Percentiles rank a stretch among this genome's conserved stretches.
Evolutionary conservation across 78 protist species (phyloP).

Genomic region (Dictyostelium capitatum): DNA sequence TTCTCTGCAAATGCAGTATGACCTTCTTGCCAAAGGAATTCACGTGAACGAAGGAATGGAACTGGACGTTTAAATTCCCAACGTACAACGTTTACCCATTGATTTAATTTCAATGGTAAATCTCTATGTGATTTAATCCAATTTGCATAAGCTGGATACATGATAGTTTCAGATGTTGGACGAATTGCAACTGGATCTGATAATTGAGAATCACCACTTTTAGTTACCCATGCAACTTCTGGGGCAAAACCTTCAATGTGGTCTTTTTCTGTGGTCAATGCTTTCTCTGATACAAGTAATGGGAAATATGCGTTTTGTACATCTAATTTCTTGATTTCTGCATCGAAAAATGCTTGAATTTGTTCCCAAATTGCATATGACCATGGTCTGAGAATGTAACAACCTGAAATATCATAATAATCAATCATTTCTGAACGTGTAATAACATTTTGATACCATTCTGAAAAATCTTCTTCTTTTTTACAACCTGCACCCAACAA

Average conservation of each 20-base stretch:
- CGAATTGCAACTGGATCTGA: slow-evolving; percentile 98
- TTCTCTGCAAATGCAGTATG: slow-evolving; percentile 96
- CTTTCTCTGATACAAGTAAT: slow-evolving; percentile 94
- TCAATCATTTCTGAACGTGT: slow-evolving; percentile 94
- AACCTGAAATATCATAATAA: slow-evolving; percentile 94
- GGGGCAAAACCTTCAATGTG: slow-evolving; percentile 97
- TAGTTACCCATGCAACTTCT: slow-evolving; percentile 99
- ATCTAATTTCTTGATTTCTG: slow-evolving; percentile 86
- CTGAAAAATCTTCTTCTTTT: slow-evolving; percentile 86
- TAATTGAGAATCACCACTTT: slow-evolving; percentile 91
- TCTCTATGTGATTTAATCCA: slow-evolving; percentile 99
- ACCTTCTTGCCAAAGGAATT: slow-evolving; percentile 99
- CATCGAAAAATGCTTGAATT: slow-evolving; percentile 85
- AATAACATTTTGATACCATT: slow-evolving; percentile 94
- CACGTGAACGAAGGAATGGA: slow-evolving; percentile 98
- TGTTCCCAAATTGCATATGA: slow-evolving; percentile 94
- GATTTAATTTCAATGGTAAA: slow-evolving; percentile 96
- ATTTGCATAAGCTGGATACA: slow-evolving; percentile 95
- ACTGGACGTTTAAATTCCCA: slow-evolving; percentile 99
- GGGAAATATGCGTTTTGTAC: slow-evolving; percentile 98
- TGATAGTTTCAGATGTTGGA: slow-evolving; percentile 98
- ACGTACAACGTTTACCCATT: slow-evolving; percentile 99
- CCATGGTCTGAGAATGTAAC: slow-evolving; percentile 97
- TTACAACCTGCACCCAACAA: slow-evolving; percentile 54
- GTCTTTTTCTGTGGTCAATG: slow-evolving; percentile 88